A percentile compares a stretch with the other conserved stretches of the same genome.
phyloP scores from a whole-genome alignment of 306 rosid species.

The Rosa persica region DNA sequence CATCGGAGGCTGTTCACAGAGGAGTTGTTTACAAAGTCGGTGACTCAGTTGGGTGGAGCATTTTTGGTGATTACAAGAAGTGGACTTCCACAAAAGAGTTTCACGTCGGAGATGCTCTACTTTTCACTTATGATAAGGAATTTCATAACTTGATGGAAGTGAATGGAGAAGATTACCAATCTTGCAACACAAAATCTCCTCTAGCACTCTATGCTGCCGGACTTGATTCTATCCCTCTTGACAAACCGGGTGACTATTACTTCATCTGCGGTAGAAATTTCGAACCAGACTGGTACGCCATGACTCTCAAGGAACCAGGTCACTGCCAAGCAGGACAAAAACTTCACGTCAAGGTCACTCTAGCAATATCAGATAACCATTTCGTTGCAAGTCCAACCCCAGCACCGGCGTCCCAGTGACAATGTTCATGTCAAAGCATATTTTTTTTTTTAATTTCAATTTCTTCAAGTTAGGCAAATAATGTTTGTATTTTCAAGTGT shows the following conservation, averaged over 20 bases:
- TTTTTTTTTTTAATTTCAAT: not conserved
- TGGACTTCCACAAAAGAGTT: conserved; percentile 1
- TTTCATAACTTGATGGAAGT: not conserved
- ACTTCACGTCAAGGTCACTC: not conserved
- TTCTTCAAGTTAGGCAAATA: not conserved
- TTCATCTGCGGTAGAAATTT: not conserved
- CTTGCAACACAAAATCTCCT: not conserved
- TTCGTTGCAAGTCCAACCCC: not conserved
- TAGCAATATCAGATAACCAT: not conserved
- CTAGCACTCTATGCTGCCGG: not conserved
- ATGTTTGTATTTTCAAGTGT: not conserved
- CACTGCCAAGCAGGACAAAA: not conserved
- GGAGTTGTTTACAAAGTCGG: not conserved
- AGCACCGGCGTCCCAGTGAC: not conserved
- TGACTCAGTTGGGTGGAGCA: not conserved
- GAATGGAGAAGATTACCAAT: conserved; percentile 5
- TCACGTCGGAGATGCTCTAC: not conserved
- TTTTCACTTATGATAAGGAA: not conserved
- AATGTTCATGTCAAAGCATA: not conserved
- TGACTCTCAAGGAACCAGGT: not conserved
- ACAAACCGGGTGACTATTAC: not conserved
- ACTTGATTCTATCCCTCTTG: not conserved
- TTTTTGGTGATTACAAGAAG: not conserved
- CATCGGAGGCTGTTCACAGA: not conserved
- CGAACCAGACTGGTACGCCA: not conserved